A percentile compares a stretch with the other conserved stretches of the same genome.
Conservation (phyloP, 1,139 yeast species). For the Saccharomyces hybrid region DNA sequence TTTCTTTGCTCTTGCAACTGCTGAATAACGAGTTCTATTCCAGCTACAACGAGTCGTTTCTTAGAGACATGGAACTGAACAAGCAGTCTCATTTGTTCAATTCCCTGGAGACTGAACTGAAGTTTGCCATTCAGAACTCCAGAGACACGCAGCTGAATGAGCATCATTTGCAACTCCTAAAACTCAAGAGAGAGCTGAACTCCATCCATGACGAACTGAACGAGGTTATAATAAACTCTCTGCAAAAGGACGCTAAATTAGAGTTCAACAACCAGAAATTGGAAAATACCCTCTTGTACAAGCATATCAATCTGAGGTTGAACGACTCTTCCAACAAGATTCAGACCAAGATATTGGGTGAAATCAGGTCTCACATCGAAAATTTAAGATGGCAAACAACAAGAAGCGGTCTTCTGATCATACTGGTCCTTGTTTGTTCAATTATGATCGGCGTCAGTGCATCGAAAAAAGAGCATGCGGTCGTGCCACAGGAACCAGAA, state of each 20-base stretch:
- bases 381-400: conserved; percentile 90
- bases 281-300: conserved; percentile 72
- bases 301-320: conserved; percentile 57
- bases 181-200: conserved; percentile 62
- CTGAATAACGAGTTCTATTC: conserved; percentile 46
- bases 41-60: conserved; percentile 49
- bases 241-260: conserved; percentile 69
- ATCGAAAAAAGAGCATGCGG: conserved; percentile 32
- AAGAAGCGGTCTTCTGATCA: conserved; percentile 55
- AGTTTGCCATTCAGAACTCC: conserved; percentile 69
- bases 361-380: conserved; percentile 80
- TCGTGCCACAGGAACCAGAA: background rate
- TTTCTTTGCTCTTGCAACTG: conserved; percentile 43
- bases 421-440: conserved; percentile 37
- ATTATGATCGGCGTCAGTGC: conserved; percentile 44
- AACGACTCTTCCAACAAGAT: conserved; percentile 85
- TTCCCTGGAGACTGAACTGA: conserved; percentile 83
- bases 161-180: conserved; percentile 54
- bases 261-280: conserved; percentile 81
- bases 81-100: conserved; percentile 83
- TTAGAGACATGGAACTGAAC: conserved; percentile 66
- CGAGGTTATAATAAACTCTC: conserved; percentile 53
- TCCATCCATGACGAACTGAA: conserved; percentile 69
- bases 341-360: conserved; percentile 72
- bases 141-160: conserved; percentile 68